Conservation (phyloP, 2,329 filamentous ascomycete genomes). For the Xenosphaeropsis pyriputrescens region DNA sequence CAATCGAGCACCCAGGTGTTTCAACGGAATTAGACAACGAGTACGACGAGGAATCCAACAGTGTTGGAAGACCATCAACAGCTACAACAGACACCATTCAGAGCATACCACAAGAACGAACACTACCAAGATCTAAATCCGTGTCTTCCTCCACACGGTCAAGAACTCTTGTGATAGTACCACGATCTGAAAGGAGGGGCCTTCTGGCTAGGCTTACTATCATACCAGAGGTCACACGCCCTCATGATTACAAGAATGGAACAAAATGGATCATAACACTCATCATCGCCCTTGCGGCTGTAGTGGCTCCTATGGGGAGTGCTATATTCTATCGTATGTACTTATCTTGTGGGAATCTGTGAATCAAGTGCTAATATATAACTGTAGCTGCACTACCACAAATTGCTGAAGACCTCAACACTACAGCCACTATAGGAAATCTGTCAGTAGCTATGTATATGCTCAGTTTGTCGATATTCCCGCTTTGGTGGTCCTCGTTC, state of each 20-base stretch:
- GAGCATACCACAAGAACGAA: neutral
- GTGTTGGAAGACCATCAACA: conserved; percentile 1
- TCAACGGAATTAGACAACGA: conserved; percentile 7
- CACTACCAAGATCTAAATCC: conserved; percentile 11
- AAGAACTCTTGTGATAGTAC: conserved; percentile 23
- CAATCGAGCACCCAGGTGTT: conserved; percentile 7
- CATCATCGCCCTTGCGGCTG: conserved; percentile 62
- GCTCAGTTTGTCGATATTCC: conserved; percentile 72
- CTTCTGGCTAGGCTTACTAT: conserved; percentile 56
- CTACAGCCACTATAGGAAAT: conserved; percentile 54
- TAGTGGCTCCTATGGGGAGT: conserved; percentile 70
- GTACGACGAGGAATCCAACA: conserved; percentile 1
- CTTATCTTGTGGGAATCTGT: neutral
- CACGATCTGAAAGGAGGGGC: conserved; percentile 45
- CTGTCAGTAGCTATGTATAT: conserved; percentile 68
- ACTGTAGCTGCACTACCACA: conserved; percentile 49
- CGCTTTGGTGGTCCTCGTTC: conserved; percentile 71
- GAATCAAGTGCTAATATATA: too few species aligned
- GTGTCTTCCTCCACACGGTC: conserved; percentile 25
- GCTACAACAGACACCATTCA: conserved; percentile 5
- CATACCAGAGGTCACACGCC: conserved; percentile 65
- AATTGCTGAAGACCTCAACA: conserved; percentile 45
- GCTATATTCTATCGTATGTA: conserved; percentile 67
- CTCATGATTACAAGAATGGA: conserved; percentile 54
- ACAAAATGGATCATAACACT: conserved; percentile 80